Base-by-base conservation (phyloP, 2,329 filamentous ascomycete genomes). In the Aspergillus sojae region DNA sequence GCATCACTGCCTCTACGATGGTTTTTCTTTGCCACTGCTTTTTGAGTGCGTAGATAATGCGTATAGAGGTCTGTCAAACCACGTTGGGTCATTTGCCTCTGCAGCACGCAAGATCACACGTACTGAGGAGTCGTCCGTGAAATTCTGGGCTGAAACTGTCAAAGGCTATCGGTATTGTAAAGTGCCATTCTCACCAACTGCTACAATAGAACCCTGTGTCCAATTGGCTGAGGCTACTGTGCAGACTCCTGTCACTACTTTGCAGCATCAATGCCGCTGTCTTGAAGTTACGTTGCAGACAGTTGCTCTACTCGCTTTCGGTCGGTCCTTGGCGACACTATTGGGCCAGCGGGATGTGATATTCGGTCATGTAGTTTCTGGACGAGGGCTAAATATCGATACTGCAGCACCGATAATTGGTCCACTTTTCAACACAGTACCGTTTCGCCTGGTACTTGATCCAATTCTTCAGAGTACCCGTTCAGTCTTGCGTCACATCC, bases 1-100 rank as follows among this genome's bases (percentile, higher is more conserved):
- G 60, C 65, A 66, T 26, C 65, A 66, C 28, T 65, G 53, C 48
- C 65, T 66, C 26, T 66, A 66, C 30, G 65, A 66, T 54, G 65
- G 65, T 0, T 39, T 62, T 41, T 65, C 65, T 5, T 57, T 66
- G 23, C 62, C 57, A 30, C 53, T 65, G 2, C 39, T 65, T 36
- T 36, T 36, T 36, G 34, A 36, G 12, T 36, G 34, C 16, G 34
- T 36, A 36, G 34, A 36, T 36, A 36, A 36, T 16, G 34, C 34
- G 34, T 36, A 36, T 36, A 36, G 34, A 36, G 34, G 34, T 16
- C 34, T 36, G 34, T 36, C 34, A 30, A 30, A 9, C 6, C 14
- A 16, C 14, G 12, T 50, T 11, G 46, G 14, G 6, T 28, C 46
- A 30, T 50, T 50, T 19, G 46, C 46, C 5, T 19, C 46, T 28